Base-by-base conservation (phyloP, 257 asterid genomes). In the Penstemon davidsonii region DNA sequence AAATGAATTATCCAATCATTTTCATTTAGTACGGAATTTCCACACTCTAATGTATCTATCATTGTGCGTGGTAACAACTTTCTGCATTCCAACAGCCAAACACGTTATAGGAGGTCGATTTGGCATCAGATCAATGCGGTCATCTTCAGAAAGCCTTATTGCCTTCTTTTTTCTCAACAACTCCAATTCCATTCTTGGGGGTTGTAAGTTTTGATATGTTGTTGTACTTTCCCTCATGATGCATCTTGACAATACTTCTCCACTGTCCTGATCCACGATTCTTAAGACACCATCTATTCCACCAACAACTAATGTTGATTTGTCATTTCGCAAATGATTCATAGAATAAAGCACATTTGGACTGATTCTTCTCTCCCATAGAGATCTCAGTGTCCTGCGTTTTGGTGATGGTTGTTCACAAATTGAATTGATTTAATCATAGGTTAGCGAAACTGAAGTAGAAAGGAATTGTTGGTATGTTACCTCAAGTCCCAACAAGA, bases 401-500 rank as follows among this genome's bases (percentile, higher is more conserved):
- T 4, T 56, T 0, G 25, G 42, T n/a, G 4, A 33, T 25, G 13
- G 38, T 55, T 19, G 15, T 8, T 55, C 64, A 10, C 5, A n/a
- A 60, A n/a, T 6, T 41, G 40, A 54, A 47, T 6, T 12, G 3
- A 43, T 51, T 50, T 4, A 37, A 51, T 37, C 7, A 50, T 25
- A 25, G 33, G 33, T 25, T 25, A 43, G 19, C 45, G 8, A 41
- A 43, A 5, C 5, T 44, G 44, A 33, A 15, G 42, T 38, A 43
- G 44, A 18, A 55, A 42, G 12, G 37, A 51, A 9, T 18, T 36
- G 33, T 39, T 51, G 41, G 66, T 37, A 41, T 59, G 76, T 55
- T 81, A 90, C 98, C 97, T 88, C 55, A 93, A 69, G 80, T 93
- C 97, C 96, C 96, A 93, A 75, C 97, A 88, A 72, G 89, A 88